Conservation (phyloP, 2,329 filamentous ascomycete genomes). For the Colletotrichum agaves region DNA sequence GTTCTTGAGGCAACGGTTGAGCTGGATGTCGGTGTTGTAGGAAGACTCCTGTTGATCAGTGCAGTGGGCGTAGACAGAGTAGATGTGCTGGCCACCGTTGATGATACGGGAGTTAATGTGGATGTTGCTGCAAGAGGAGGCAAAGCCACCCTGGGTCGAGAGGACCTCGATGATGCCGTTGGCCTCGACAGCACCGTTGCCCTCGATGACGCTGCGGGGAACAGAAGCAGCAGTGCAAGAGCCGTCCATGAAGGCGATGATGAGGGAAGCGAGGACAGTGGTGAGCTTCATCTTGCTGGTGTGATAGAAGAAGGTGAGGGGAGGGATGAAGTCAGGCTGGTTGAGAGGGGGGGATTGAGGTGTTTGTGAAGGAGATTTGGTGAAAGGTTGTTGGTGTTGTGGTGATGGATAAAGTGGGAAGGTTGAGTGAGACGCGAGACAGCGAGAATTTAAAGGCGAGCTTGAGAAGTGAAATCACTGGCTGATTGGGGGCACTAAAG, state of each 20-base stretch:
- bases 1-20: conserved; percentile 35
- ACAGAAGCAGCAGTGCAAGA: background rate
- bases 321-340: background rate
- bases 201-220: background rate
- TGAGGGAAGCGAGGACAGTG: background rate
- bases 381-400: background rate
- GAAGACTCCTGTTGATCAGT: conserved; percentile 7
- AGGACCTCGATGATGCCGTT: background rate
- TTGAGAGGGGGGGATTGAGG: background rate
- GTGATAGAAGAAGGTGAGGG: background rate
- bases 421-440: background rate
- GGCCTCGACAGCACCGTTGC: background rate
- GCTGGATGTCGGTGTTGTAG: conserved; percentile 26
- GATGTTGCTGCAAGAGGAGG: conserved; percentile 13
- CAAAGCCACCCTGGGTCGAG: conserved; percentile 14
- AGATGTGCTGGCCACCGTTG: conserved; percentile 12
- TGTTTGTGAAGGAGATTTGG: background rate
- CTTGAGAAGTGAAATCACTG: background rate
- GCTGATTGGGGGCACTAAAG: background rate
- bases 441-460: background rate
- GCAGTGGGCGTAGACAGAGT: conserved; percentile 25
- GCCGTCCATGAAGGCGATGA: background rate
- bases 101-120: conserved; percentile 12
- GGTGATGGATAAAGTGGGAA: background rate
- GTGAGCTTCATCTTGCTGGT: conserved; percentile 26